Evolutionary conservation across 2,329 filamentous ascomycete genomes (phyloP), one percentile per base, ranked within the genome.

Genomic region (Dothideomycetidae sp.): DNA sequence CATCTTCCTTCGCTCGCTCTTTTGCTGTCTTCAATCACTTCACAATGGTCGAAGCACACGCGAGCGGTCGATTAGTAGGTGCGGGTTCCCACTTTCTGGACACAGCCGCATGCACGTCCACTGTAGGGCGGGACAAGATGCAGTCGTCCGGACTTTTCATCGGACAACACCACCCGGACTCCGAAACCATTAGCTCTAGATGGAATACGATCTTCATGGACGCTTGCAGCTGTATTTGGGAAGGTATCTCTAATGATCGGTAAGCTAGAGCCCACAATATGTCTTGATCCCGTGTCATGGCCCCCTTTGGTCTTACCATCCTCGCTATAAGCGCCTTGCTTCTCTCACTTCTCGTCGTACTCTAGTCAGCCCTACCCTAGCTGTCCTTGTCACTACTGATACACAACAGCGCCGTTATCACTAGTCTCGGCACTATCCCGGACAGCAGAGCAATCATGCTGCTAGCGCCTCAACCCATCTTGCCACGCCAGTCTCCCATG

Each of bases 401-500:
- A 26, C 21, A 7, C n/a, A 26, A n/a, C 21, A 26, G 7, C 7
- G 21, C 21, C 21, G n/a, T n/a, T n/a, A n/a, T n/a, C n/a, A n/a
- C n/a, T n/a, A n/a, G n/a, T n/a, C n/a, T n/a, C 21, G 21, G 7
- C n/a, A n/a, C 21, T n/a, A 26, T 26, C 21, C n/a, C 21, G n/a
- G n/a, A 26, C 21, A n/a, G n/a, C 21, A n/a, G 21, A 26, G 15
- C 15, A 23, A 28, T 23, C n/a, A 34, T 30, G 29, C 29, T 35
- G 9, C 31, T 40, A 26, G 29, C 23, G 28, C 31, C 34, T 21
- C 40, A 29, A 10, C 37, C 35, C 21, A 29, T 35, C 15, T 50
- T 51, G 49, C 43, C 48, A 13, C 33, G 36, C 15, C 42, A 44
- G 29, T 47, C 40, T 36, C 47, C 51, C 13, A 50, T 53, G 41